A percentile compares a stretch with the other conserved stretches of the same genome.
Evolutionary conservation across 2,329 filamentous ascomycete genomes (phyloP).

Genomic region (Cyclaneusma minus): DNA sequence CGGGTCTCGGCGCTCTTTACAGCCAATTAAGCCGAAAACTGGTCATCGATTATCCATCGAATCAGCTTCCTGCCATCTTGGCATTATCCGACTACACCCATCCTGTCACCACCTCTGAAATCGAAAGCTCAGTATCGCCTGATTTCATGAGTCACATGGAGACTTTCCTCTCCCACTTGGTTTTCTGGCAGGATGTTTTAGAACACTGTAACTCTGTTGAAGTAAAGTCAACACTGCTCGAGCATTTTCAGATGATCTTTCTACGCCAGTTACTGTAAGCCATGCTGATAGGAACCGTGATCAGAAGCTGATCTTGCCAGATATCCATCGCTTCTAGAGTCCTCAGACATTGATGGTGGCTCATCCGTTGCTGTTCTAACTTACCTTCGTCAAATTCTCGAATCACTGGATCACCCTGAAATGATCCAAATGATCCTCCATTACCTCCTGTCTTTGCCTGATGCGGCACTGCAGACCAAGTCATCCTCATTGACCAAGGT

Average conservation of each 20-base stretch:
- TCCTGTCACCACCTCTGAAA: slow-evolving; percentile 50
- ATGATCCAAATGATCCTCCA: slow-evolving; percentile 88
- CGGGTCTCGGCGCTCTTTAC: slow-evolving; percentile 67
- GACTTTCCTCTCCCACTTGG: slow-evolving; percentile 83
- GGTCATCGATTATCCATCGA: slow-evolving; percentile 60
- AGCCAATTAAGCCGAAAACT: slow-evolving; percentile 59
- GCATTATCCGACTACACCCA: slow-evolving; percentile 80
- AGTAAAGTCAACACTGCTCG: slow-evolving; percentile 81
- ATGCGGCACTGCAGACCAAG: slow-evolving; percentile 23
- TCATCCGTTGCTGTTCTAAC: slow-evolving; percentile 93
- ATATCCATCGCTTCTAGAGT: slow-evolving; percentile 90
- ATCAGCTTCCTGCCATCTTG: slow-evolving; percentile 67
- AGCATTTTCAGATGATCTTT: slow-evolving; percentile 96
- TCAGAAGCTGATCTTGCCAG: slow-evolving; percentile 26
- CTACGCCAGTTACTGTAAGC: slow-evolving; percentile 79
- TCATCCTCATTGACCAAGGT: slow-evolving; percentile 30
- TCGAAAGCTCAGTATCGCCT: slow-evolving; percentile 57
- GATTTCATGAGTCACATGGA: slow-evolving; percentile 77
- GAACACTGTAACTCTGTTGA: slow-evolving; percentile 89
- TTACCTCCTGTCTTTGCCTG: slow-evolving; percentile 74
- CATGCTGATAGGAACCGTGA: background rate
- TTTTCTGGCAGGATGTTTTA: slow-evolving; percentile 97
- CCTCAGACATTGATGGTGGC: slow-evolving; percentile 90
- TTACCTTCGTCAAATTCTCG: slow-evolving; percentile 79
- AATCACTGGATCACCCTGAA: slow-evolving; percentile 82